Evolutionary conservation across 176 grass and related monocot genomes (phyloP).

Genomic region (Raddia distichophylla): DNA sequence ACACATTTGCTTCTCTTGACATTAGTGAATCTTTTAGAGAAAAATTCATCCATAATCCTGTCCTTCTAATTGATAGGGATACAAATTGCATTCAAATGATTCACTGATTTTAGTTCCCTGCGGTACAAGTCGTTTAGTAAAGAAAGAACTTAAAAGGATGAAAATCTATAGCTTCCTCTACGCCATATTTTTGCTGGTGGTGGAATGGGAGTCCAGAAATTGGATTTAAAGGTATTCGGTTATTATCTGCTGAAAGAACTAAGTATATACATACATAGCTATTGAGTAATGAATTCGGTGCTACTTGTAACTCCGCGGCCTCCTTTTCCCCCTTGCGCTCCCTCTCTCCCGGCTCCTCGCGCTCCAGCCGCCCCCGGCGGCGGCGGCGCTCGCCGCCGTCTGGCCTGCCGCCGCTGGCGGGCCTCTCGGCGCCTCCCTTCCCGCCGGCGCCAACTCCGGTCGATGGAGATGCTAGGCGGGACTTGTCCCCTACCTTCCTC

Average conservation of each 20-base stretch:
- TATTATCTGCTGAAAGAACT: conserved; percentile 6
- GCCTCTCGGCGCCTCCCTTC: too few relatives aligned
- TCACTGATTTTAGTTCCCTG: neutral
- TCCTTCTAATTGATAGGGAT: neutral
- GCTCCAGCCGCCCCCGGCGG: too few relatives aligned
- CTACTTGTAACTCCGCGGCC: too few relatives aligned
- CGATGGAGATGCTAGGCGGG: too few relatives aligned
- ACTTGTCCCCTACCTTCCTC: too few relatives aligned
- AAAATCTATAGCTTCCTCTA: neutral
- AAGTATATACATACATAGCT: neutral
- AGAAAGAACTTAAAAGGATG: neutral
- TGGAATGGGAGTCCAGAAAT: neutral
- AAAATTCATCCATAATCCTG: neutral
- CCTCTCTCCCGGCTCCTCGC: too few relatives aligned
- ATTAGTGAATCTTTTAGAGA: neutral
- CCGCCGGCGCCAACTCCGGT: too few relatives aligned
- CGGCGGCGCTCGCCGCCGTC: too few relatives aligned
- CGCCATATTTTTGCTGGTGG: neutral
- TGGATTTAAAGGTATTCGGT: neutral
- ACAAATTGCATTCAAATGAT: neutral
- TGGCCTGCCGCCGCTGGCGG: too few relatives aligned
- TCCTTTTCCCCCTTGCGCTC: too few relatives aligned
- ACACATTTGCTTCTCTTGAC: neutral
- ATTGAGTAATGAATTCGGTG: neutral
- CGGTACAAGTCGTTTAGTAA: neutral